These are phyloP conservation scores for Pseudogymnoascus sp. DNA, from an alignment of 2,329 filamentous ascomycete genomes.

Conservation along the genomic window DNA sequence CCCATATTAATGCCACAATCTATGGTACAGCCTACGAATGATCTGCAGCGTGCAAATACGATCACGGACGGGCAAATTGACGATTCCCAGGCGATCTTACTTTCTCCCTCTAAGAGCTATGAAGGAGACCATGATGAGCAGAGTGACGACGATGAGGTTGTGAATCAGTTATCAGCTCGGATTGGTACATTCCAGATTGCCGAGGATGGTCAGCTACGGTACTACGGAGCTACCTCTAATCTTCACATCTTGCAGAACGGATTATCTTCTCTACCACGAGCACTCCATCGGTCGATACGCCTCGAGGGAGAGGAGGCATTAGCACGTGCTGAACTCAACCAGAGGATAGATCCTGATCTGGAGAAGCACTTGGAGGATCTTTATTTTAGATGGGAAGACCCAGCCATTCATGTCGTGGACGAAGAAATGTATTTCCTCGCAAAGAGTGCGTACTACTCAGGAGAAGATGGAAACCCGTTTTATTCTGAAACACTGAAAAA, in stretches of 20 bases:
- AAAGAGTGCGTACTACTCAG: background rate
- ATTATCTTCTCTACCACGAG: background rate
- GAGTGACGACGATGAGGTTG: background rate
- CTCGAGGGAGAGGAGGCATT: constrained; percentile 12
- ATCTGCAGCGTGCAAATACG: background rate
- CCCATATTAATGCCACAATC: background rate
- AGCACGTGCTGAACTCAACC: constrained; percentile 8
- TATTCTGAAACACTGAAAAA: constrained; percentile 13
- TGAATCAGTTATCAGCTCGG: constrained; percentile 16
- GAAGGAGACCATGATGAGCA: background rate
- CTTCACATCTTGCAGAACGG: constrained; percentile 13
- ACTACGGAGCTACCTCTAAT: constrained; percentile 16
- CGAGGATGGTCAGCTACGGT: constrained; percentile 16
- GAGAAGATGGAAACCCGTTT: constrained; percentile 8
- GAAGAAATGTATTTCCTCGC: constrained; percentile 11
- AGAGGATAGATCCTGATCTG: background rate
- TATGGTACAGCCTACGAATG: background rate
- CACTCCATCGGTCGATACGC: constrained; percentile 6
- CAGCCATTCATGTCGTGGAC: constrained; percentile 13
- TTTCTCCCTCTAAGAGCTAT: background rate
- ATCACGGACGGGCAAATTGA: background rate
- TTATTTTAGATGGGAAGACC: constrained; percentile 15
- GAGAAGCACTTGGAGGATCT: constrained; percentile 12
- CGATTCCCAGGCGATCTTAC: background rate
- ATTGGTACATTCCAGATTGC: constrained; percentile 14